Percentiles rank a stretch among this genome's conserved stretches.
Evolutionary conservation across 768 basidiomycete genomes (phyloP).

Genomic region (Crepidotus variabilis): DNA sequence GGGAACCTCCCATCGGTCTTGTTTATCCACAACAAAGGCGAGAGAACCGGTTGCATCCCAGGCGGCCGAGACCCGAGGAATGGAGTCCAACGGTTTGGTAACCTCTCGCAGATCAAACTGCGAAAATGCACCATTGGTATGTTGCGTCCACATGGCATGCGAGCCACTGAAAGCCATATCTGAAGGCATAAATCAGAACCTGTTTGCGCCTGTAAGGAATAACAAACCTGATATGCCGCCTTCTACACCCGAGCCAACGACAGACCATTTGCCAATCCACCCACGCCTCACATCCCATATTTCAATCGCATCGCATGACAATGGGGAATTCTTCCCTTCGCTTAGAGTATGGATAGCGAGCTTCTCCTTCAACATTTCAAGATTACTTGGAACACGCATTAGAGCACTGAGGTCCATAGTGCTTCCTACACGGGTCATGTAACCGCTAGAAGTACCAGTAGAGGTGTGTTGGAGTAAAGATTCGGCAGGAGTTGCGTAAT

Average conservation of each 20-base stretch:
- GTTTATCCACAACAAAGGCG: slow-evolving; percentile 61
- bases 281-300: slow-evolving; percentile 85
- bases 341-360: slow-evolving; percentile 1
- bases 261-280: slow-evolving; percentile 81
- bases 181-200: slow-evolving; percentile 22
- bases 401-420: slow-evolving; percentile 24
- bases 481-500: slow-evolving; percentile 30
- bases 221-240: slow-evolving; percentile 70
- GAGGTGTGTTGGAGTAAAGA: slow-evolving; percentile 15
- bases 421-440: slow-evolving; percentile 26
- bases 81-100: slow-evolving; percentile 60
- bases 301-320: slow-evolving; percentile 59
- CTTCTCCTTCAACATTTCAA: slow-evolving; percentile 15
- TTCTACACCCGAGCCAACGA: slow-evolving; percentile 60
- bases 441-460: slow-evolving; percentile 8
- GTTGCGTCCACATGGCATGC: slow-evolving; percentile 70
- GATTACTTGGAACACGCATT: slow-evolving; percentile 13
- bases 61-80: slow-evolving; percentile 58
- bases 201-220: not conserved
- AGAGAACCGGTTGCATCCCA: slow-evolving; percentile 69
- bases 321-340: slow-evolving; percentile 18
- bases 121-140: slow-evolving; percentile 72
- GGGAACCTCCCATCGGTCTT: slow-evolving; percentile 57
- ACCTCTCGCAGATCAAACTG: slow-evolving; percentile 72
- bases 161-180: slow-evolving; percentile 70